phyloP scores from a whole-genome alignment of 2,329 filamentous ascomycete genomes.

The Pseudogymnoascus sp. region DNA sequence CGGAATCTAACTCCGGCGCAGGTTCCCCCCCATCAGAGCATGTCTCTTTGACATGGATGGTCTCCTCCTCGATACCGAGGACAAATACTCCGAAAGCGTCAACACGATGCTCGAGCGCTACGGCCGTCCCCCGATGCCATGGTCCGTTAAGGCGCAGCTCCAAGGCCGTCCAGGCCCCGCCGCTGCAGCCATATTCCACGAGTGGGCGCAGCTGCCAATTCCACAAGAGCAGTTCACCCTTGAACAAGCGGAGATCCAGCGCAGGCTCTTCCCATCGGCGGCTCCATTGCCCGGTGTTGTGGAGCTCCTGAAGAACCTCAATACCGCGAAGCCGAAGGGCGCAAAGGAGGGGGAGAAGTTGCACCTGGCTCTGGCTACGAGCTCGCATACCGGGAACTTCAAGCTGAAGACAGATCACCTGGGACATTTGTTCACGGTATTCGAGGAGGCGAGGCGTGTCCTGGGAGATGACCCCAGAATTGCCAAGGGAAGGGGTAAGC shows the following conservation, averaged over 20 bases:
- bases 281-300: conserved; percentile 72
- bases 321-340: conserved; percentile 20
- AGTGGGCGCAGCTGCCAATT: conserved; percentile 84
- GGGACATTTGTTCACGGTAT: conserved; percentile 52
- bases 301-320: conserved; percentile 55
- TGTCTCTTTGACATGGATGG: conserved; percentile 99
- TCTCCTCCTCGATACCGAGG: conserved; percentile 87
- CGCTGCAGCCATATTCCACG: conserved; percentile 56
- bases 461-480: conserved; percentile 82
- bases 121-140: conserved; percentile 68
- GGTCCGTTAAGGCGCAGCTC: conserved; percentile 87
- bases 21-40: conserved; percentile 73
- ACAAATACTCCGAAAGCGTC: conserved; percentile 77
- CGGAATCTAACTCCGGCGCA: conserved; percentile 28
- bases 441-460: conserved; percentile 63
- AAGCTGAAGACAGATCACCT: conserved; percentile 40
- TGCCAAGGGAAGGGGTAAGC: conserved; percentile 75
- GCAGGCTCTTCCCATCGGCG: conserved; percentile 63
- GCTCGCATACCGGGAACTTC: conserved; percentile 47
- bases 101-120: conserved; percentile 76
- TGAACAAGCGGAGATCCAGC: conserved; percentile 57
- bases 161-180: conserved; percentile 26
- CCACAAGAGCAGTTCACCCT: conserved; percentile 56
- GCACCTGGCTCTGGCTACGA: conserved; percentile 74
- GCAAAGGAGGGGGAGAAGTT: conserved; percentile 38